Evolutionary conservation across 331 rosid species (phyloP).

Genomic region (Stylosanthes scabra): DNA sequence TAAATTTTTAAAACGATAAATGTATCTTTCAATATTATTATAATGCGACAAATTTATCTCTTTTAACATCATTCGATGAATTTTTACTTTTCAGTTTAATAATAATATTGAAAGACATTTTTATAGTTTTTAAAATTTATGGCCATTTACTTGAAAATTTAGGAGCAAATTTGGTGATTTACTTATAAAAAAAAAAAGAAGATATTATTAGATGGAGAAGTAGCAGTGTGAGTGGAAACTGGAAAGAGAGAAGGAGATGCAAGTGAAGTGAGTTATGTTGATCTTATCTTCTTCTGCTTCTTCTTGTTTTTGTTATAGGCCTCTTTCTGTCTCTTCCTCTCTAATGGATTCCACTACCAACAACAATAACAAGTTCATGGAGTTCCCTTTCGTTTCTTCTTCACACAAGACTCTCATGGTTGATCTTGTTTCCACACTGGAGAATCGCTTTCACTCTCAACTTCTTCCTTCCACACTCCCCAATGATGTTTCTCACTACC

Average conservation of each 20-base stretch:
- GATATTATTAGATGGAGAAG: too few relatives aligned
- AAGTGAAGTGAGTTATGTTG: conserved; percentile 21
- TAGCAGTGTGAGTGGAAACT: background rate
- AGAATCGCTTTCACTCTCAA: conserved; percentile 60
- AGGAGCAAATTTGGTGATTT: too few relatives aligned
- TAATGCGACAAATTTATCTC: too few relatives aligned
- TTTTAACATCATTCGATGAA: too few relatives aligned
- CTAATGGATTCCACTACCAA: conserved; percentile 44
- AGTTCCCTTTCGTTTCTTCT: conserved; percentile 69
- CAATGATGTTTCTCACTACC: conserved; percentile 58
- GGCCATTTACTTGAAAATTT: too few relatives aligned
- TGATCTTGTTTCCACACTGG: conserved; percentile 62
- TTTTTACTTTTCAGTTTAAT: too few relatives aligned
- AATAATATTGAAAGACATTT: too few relatives aligned
- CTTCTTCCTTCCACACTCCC: conserved; percentile 80
- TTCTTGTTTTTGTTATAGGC: background rate
- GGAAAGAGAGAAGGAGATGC: conserved; percentile 18
- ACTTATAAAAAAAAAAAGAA: too few relatives aligned
- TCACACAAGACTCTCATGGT: conserved; percentile 72
- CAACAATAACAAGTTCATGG: conserved; percentile 55
- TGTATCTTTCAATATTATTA: too few relatives aligned
- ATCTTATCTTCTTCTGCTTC: conserved; percentile 42
- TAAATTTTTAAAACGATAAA: too few relatives aligned
- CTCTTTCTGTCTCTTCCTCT: conserved; percentile 38
- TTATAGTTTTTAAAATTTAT: too few relatives aligned